phyloP scores from a whole-genome alignment of 257 asterid species.

The Echites panduratus region DNA sequence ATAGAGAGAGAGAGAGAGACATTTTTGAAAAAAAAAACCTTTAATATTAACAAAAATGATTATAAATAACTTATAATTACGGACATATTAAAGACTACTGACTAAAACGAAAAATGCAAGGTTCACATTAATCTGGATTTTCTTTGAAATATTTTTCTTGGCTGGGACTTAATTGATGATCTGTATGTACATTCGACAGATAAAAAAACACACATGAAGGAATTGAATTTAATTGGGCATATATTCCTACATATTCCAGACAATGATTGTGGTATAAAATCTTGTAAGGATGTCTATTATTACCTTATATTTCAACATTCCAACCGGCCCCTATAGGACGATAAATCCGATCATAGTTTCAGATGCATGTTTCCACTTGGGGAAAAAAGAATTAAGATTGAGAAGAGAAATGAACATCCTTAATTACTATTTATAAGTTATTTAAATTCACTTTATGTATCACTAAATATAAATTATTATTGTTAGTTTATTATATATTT shows the following conservation, averaged over 20 bases:
- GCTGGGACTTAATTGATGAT: not conserved
- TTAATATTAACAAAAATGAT: not conserved
- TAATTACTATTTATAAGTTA: too few species aligned
- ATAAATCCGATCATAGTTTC: not conserved
- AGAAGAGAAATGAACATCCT: not conserved
- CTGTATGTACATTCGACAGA: not conserved
- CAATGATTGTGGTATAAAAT: constrained; percentile 14
- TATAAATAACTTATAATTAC: too few species aligned
- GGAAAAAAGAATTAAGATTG: constrained; percentile 2
- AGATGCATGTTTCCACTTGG: constrained; percentile 19
- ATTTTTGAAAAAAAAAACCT: too few species aligned
- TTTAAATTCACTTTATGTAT: too few species aligned
- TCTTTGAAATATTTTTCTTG: not conserved
- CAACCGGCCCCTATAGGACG: too few species aligned
- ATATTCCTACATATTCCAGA: not conserved
- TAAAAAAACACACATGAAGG: not conserved
- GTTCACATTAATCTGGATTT: not conserved
- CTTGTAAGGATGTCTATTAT: not conserved
- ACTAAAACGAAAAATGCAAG: not conserved
- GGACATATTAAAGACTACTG: too few species aligned
- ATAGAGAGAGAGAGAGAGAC: too few species aligned
- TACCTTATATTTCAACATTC: constrained; percentile 4
- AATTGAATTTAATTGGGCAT: not conserved
- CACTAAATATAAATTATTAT: not conserved
- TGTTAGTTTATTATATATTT: too few species aligned